Evolutionary conservation across 108 stramenopile genomes (phyloP).

Genomic region (Aureococcus anophagefferens): DNA sequence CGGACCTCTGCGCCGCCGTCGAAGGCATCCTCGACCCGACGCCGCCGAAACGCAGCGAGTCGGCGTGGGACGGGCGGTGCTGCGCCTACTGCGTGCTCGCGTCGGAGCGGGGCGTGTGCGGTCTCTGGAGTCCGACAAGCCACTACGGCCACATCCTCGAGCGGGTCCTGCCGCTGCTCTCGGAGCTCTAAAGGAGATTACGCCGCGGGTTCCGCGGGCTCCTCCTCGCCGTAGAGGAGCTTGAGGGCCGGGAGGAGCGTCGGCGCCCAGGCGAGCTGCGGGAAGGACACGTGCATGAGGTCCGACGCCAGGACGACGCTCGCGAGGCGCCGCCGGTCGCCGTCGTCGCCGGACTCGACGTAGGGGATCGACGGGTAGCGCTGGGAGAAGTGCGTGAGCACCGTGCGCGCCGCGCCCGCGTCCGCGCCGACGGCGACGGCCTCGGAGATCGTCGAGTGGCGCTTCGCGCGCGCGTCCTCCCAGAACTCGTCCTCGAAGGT

Average conservation of each 20-base stretch:
- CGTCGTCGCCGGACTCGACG: slow-evolving; percentile 14
- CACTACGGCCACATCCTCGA: too few species aligned
- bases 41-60: too few species aligned
- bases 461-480: slow-evolving; percentile 68
- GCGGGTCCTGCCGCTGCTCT: too few species aligned
- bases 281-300: slow-evolving; percentile 47
- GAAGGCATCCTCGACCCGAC: too few species aligned
- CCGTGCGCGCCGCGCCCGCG: slow-evolving; percentile 61
- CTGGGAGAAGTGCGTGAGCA: slow-evolving; percentile 93
- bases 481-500: slow-evolving; percentile 91
- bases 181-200: too few species aligned
- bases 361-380: slow-evolving; percentile 84
- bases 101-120: too few species aligned
- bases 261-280: background rate
- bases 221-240: background rate
- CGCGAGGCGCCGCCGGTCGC: slow-evolving; percentile 5
- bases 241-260: background rate
- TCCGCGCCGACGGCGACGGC: slow-evolving; percentile 61
- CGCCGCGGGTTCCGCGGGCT: background rate
- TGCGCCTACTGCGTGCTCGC: too few species aligned
- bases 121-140: too few species aligned
- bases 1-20: too few species aligned
- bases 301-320: slow-evolving; percentile 62
- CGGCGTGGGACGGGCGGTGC: too few species aligned
- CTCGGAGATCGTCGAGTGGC: slow-evolving; percentile 84